Base-by-base conservation (phyloP, 306 rosid species). In the Cucurbita argyrosperma region DNA sequence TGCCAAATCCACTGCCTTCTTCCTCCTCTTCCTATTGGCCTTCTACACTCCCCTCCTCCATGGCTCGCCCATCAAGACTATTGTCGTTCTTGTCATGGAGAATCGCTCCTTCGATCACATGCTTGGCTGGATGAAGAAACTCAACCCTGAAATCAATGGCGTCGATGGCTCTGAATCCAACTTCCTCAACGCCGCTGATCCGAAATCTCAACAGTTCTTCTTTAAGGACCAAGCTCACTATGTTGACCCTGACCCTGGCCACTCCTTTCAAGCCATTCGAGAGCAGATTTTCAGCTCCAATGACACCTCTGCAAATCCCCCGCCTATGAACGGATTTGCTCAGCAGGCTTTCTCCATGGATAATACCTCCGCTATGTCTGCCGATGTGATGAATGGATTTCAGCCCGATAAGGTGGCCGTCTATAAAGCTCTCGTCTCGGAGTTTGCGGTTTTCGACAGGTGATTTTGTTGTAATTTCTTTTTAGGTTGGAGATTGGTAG, bases 101-200 rank as follows among this genome's bases (percentile, higher is more conserved):
- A 93, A 93, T 30, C 86, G 98, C 3, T 93, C 97, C 47, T 93
- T 93, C 78, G 96, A 93, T 76, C 98, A 93, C 96, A 93, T 93
- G 98, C 58, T 93, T 3, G 97, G 98, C 0, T 93, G 98, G 98
- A 93, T 93, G 97, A 93, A 93, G 82, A 80, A 51, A 18, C 75
- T 93, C 13, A 90, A 89, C 80, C 88, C 96, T 2, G 67, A 74
- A 54, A 93, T 93, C 72, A 78, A 90, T 66, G 98, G 98, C 14
- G 98, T 93, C 0, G 81, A 76, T 4, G 98, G 98, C 13, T 82
- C 83, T 0, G 90, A 93, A 65, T 86, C 74, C 50, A 83, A 85
- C 52, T 78, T 18, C 0, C 1, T 85, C 1, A 81, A 86, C 8
- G 74, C 79, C 2, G 52, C 79, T 1, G 85, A 87, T 79, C 93